Percentiles rank a stretch among this genome's conserved stretches.
phyloP scores from a whole-genome alignment of 257 asterid species.

The Fraxinus excelsior region DNA sequence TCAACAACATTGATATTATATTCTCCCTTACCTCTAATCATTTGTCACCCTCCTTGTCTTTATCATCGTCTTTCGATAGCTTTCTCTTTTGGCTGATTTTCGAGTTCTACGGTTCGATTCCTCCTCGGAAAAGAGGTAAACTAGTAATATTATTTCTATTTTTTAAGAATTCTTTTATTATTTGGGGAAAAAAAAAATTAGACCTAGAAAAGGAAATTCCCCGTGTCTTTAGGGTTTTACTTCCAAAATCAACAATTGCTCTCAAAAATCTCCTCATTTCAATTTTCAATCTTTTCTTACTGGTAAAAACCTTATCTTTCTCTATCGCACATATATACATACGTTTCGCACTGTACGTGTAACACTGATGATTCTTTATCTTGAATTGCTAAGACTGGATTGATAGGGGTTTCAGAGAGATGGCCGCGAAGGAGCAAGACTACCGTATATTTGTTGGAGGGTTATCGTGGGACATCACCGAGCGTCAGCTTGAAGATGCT shows the following conservation, averaged over 20 bases:
- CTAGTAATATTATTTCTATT: too few species aligned
- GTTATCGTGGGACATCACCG: constrained; percentile 78
- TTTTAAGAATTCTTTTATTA: too few species aligned
- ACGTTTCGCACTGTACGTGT: not conserved
- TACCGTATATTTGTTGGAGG: constrained; percentile 93
- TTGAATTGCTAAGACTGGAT: constrained; percentile 7
- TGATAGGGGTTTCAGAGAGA: constrained; percentile 28
- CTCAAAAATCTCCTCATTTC: not conserved
- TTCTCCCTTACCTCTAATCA: too few species aligned
- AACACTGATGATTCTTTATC: not conserved
- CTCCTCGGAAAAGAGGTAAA: too few species aligned
- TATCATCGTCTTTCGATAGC: too few species aligned
- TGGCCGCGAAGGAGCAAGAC: constrained; percentile 84
- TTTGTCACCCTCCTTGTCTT: too few species aligned
- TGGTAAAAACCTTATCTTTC: not conserved
- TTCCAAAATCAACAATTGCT: not conserved
- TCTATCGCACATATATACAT: not conserved
- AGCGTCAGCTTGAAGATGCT: constrained; percentile 88
- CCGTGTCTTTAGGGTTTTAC: not conserved
- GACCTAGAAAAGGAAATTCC: not conserved
- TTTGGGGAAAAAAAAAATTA: too few species aligned
- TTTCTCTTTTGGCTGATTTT: too few species aligned
- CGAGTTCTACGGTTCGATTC: too few species aligned
- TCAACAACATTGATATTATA: too few species aligned
- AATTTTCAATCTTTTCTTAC: not conserved